These are phyloP conservation scores for Yarrowia phangngaensis DNA, from an alignment of 805 yeast genomes.

Conservation along the genomic window DNA sequence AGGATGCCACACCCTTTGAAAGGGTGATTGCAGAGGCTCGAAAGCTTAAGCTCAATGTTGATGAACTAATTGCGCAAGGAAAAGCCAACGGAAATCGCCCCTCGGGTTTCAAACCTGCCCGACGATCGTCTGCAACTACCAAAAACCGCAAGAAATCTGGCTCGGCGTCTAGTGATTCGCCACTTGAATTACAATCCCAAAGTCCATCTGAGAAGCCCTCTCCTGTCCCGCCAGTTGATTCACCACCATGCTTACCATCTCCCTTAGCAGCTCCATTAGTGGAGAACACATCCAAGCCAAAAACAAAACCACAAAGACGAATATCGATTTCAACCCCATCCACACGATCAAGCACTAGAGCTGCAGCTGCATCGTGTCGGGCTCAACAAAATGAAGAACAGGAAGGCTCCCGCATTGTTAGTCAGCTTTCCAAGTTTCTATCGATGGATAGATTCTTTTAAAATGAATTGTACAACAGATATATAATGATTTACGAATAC, in stretches of 20 bases:
- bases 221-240: too few relatives aligned
- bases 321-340: slow-evolving; percentile 13
- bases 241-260: too few relatives aligned
- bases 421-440: slow-evolving; percentile 23
- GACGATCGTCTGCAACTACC: slow-evolving; percentile 12
- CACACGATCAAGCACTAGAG: slow-evolving; percentile 19
- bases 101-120: slow-evolving; percentile 11
- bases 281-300: not conserved
- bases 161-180: too few relatives aligned
- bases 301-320: not conserved
- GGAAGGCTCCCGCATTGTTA: slow-evolving; percentile 18
- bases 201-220: too few relatives aligned
- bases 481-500: slow-evolving; percentile 20
- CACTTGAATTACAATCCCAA: too few relatives aligned
- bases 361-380: slow-evolving; percentile 17
- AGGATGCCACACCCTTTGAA: slow-evolving; percentile 32
- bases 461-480: slow-evolving; percentile 13
- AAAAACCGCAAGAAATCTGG: slow-evolving; percentile 13
- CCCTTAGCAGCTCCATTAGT: not conserved
- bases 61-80: slow-evolving; percentile 29
- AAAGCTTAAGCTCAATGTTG: slow-evolving; percentile 31
- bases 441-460: slow-evolving; percentile 16
- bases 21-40: slow-evolving; percentile 33
- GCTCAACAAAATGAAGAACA: slow-evolving; percentile 15
- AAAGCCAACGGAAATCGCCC: slow-evolving; percentile 16